These are phyloP conservation scores for Huiozyma naganishii DNA, from an alignment of 805 yeast species.

Conservation along the genomic window DNA sequence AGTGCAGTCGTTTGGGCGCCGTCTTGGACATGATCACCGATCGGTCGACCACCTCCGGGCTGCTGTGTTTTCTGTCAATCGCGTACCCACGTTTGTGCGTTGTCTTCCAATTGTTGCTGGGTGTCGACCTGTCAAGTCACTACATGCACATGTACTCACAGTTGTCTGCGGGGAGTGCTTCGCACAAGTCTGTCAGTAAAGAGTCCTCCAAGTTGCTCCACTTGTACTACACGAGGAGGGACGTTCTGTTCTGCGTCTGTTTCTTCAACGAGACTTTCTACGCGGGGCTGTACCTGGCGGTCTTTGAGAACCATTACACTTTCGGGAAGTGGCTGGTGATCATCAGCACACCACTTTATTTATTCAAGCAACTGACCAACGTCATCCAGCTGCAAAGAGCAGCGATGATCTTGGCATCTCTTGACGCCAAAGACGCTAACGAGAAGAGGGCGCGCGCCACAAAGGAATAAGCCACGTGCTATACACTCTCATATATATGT, in stretches of 20 bases:
- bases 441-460: constrained; percentile 1
- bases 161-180: constrained; percentile 61
- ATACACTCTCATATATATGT: not conserved
- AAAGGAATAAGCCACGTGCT: constrained; percentile 4
- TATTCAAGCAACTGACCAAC: constrained; percentile 83
- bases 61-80: constrained; percentile 75
- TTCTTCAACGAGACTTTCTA: constrained; percentile 89
- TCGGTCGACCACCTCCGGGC: constrained; percentile 90
- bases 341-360: constrained; percentile 73
- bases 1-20: constrained; percentile 89
- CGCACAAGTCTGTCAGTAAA: constrained; percentile 75
- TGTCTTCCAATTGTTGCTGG: constrained; percentile 72
- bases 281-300: constrained; percentile 73
- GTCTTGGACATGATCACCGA: constrained; percentile 98
- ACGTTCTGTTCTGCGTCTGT: constrained; percentile 78
- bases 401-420: constrained; percentile 62
- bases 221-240: constrained; percentile 78
- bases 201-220: constrained; percentile 62
- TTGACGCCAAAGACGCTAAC: constrained; percentile 41
- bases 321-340: constrained; percentile 49
- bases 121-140: constrained; percentile 84
- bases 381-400: constrained; percentile 83
- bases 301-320: constrained; percentile 40
- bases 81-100: constrained; percentile 50
- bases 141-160: constrained; percentile 98